A percentile compares a stretch with the other conserved stretches of the same genome.
Conservation (phyloP, 1,284 basidiomycete genomes). For the Microbotryomycetes sp. region DNA sequence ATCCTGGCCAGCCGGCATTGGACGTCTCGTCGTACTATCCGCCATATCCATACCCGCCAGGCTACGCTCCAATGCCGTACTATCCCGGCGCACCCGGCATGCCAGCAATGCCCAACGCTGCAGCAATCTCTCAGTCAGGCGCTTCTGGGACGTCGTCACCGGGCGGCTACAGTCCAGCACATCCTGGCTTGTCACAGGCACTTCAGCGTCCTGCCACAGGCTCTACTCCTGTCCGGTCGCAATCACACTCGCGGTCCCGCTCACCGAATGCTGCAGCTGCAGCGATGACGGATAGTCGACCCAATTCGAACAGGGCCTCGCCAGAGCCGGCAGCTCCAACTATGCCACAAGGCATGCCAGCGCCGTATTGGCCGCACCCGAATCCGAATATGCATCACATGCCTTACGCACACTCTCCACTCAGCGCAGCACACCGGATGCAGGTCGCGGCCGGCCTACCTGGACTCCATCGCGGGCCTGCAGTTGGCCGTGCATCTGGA, state of each 20-base stretch:
- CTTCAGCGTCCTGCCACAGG: conserved; percentile 5
- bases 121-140: conserved; percentile 14
- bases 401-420: conserved; percentile 23
- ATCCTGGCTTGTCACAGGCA: conserved; percentile 12
- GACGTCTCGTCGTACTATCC: background rate
- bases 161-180: conserved; percentile 12
- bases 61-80: conserved; percentile 11
- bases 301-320: background rate
- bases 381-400: conserved; percentile 25
- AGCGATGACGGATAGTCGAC: background rate
- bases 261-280: background rate
- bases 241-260: conserved; percentile 3
- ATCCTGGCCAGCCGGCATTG: background rate
- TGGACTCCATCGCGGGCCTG: background rate
- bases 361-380: conserved; percentile 20
- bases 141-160: conserved; percentile 16
- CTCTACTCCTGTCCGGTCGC: too few species aligned
- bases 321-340: background rate
- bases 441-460: background rate
- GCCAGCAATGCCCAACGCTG: conserved; percentile 6
- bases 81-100: conserved; percentile 14
- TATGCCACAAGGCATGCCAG: background rate
- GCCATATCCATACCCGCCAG: background rate
- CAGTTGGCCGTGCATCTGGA: background rate
- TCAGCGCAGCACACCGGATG: conserved; percentile 1